Base-by-base conservation (phyloP, 2,329 filamentous ascomycete genomes). In the Xylaria sp. region DNA sequence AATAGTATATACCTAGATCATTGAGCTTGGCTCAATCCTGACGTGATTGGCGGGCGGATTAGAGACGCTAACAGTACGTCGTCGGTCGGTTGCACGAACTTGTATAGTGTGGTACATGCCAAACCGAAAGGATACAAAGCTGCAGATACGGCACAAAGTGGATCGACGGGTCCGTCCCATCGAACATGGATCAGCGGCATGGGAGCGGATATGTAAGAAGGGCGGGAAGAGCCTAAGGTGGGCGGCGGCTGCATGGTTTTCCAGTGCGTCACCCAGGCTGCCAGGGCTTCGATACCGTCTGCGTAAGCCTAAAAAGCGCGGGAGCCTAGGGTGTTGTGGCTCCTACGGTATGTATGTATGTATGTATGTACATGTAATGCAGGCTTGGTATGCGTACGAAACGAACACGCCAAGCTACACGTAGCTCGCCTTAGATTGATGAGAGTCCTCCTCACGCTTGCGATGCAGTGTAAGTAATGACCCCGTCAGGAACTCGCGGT, bases 201-300 rank as follows among this genome's bases (percentile, higher is more conserved):
- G 61, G 61, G 61, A 59, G 55, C 64, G 63, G 64, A 63, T 65
- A 65, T 66, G 63, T 66, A 66, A 61, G 64, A 65, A 63, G 56
- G 39, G 52, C 66, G 66, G 66, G 66, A 68, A 65, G 64, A 66
- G 63, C 66, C 65, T 67, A 66, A 66, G 59, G 59, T 53, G 59
- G 58, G 63, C 65, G 64, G 66, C 63, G 66, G 66, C 62, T 67
- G 63, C 64, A 66, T 63, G 63, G 54, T 57, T 62, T 34, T 13
- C 56, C 57, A 66, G 53, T 66, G 65, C 60, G 59, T 61, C 61
- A 63, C 64, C 61, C 56, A 45, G 65, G 57, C 62, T 62, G 52
- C 53, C 52, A n/a, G n/a, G n/a, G n/a, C n/a, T 54, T 57, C 39
- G 52, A 53, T 57, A 55, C 54, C 52, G 60, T 58, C n/a, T n/a